Base-by-base conservation (phyloP, 352 stramenopile species). In the Phytopythium oedochilum region DNA sequence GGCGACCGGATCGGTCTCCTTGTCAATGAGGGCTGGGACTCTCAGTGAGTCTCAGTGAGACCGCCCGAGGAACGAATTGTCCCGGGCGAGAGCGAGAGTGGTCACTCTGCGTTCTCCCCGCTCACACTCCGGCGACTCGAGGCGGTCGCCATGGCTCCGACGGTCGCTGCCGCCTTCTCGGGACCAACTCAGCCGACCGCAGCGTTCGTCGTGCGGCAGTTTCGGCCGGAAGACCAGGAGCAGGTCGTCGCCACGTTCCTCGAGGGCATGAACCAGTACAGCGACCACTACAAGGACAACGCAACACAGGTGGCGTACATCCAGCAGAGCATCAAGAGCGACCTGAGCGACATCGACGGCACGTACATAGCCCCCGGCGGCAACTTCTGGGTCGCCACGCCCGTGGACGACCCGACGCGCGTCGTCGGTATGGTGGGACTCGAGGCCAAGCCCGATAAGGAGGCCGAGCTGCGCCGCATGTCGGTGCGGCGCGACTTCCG, bases 311-410 rank as follows among this genome's bases (percentile, higher is more conserved):
- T n/a, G n/a, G n/a, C n/a, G n/a, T 71, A 58, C 56, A 59, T 69
- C 26, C 55, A 45, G 8, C 31, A 57, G n/a, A 69, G 62, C 35
- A 36, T 69, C 22, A 54, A 71, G 25, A 61, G 42, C 20, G 63
- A 75, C 38, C 36, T 75, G 39, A 55, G 31, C n/a, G 55, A 73
- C 23, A 56, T 83, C 29, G 25, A 71, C 17, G 61, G 40, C 39
- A 69, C 61, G 18, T 83, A 79, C 53, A 47, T 73, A n/a, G 34
- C 45, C 0, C 42, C 53, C 10, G 64, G 67, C 2, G 70, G 72
- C 14, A 83, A 78, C 51, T 79, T 73, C 48, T 83, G 67, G 70
- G 53, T 83, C 25, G 67, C 60, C 8, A 68, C 62, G 25, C 59
- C 54, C 11, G 32, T n/a, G 5, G 49, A 69, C 18, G 50, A 71